Evolutionary conservation across 345 rosid genomes (phyloP).

Genomic region (Citrus unshiu): DNA sequence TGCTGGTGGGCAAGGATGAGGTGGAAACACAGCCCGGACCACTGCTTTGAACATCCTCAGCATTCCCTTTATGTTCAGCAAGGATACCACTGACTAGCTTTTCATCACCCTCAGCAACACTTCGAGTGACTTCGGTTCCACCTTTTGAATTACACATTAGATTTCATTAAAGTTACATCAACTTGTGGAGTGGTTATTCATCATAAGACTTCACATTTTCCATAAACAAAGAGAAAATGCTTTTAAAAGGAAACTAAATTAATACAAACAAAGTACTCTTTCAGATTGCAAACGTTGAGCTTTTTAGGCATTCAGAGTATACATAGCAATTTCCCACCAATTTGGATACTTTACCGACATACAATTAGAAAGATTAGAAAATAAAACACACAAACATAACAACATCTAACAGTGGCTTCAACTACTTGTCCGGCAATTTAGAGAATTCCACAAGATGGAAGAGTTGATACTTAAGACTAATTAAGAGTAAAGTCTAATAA

Average conservation of each 20-base stretch:
- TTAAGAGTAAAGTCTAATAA: background rate
- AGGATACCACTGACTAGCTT: constrained; percentile 13
- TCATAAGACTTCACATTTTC: background rate
- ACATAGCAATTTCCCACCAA: background rate
- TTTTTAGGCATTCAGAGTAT: background rate
- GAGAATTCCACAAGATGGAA: background rate
- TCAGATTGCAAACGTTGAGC: background rate
- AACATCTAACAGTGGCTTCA: background rate
- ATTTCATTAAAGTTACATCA: background rate
- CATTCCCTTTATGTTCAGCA: constrained; percentile 10
- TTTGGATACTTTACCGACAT: background rate
- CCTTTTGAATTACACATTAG: constrained; percentile 16
- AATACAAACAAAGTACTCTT: background rate
- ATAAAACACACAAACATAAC: background rate
- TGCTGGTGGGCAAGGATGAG: constrained; percentile 24
- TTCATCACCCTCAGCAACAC: constrained; percentile 12
- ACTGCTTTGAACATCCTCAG: constrained; percentile 16
- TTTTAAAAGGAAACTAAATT: background rate
- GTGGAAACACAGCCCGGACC: constrained; percentile 17
- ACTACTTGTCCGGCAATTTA: background rate
- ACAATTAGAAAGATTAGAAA: background rate
- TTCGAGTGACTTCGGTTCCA: constrained; percentile 6
- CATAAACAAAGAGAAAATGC: background rate
- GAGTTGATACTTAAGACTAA: background rate
- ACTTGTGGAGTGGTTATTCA: background rate